Evolutionary conservation across 805 yeast genomes (phyloP), one percentile per base, ranked within the genome.

Genomic region (Tetrapisispora nanseiensis): DNA sequence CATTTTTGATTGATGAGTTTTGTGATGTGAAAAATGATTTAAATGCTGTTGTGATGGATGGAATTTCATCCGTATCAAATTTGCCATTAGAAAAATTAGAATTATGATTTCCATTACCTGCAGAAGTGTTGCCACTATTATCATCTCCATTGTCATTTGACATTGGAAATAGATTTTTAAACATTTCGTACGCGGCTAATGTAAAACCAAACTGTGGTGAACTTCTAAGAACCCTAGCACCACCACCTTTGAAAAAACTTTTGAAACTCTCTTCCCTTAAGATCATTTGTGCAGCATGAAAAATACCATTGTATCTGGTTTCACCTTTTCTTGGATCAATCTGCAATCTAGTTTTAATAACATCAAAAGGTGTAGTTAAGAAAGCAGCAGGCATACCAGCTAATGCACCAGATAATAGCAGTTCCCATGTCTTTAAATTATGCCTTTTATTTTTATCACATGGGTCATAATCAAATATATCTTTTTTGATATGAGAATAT

Each of bases 351-450:
- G 98, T 90, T 68, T 90, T 90, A 55, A 92, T 84, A 38, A 90
- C 97, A 70, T 90, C 98, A 56, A 86, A 87, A 2, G 98, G 98
- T 0, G 98, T 90, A 2, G 98, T 90, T 51, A 89, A 69, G 62
- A 83, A 90, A 10, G 97, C 97, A 24, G 97, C 94, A 9, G 98
- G 98, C 70, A 94, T 86, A 59, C 97, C 98, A 12, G 98, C 97
- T 49, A 89, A 61, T 10, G 95, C 97, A 63, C 98, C 98, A 46
- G 94, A 76, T 4, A 76, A 61, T 46, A 90, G 74, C 50, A 92
- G 69, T 64, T 90, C 95, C 82, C 90, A 80, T 23, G 94, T 77
- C 48, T 77, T 78, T 46, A 89, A 74, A 47, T 74, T 71, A 36
- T 68, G 71, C 51, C 74, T 70, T 52, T 78, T 74, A 42, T 71